Evolutionary conservation across 345 rosid species (phyloP), one percentile per base, ranked within the genome.

Genomic region (Moricandia arvensis): DNA sequence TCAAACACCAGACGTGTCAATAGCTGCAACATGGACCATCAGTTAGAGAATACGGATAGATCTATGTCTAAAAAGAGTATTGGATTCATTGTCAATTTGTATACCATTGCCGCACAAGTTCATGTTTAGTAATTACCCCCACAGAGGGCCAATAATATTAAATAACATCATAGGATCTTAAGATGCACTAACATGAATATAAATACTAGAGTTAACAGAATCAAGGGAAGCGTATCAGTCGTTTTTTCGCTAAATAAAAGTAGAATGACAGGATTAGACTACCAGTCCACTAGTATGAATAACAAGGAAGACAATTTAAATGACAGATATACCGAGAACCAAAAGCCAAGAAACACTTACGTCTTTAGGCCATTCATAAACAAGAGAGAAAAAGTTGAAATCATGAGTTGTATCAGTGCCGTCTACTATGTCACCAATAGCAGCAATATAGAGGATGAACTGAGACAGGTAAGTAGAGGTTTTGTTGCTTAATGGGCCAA

Each of bases 381-480:
- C 89, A 64, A 90, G 85, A 17, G 97, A 88, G 85, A 93, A 93
- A 81, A 87, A 93, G 88, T 93, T 93, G 86, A 93, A 93, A 86
- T 93, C 98, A 67, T 93, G 98, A 75, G 98, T 93, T 66, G 97
- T 91, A 77, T 93, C 98, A 29, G 96, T 91, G 78, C 98, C 98
- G 75, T 91, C 97, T 75, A 93, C 98, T 83, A 90, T 90, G 82
- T 93, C 98, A 79, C 98, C 98, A 68, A 93, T 87, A 45, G 98
- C 97, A 79, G 98, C 98, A 79, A 87, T 90, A 59, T 93, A 90
- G 49, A 93, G 93, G 77, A 91, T 91, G 81, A 93, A 93, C 77
- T 90, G 97, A 47, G 98, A 93, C 35, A 93, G 82, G 75, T 88
- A 93, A 6, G 97, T 91, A 4, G 89, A 84, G 63, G 90, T 88